These are phyloP conservation scores for Russula vinacea DNA, from an alignment of 768 basidiomycete species.

Conservation along the genomic window DNA sequence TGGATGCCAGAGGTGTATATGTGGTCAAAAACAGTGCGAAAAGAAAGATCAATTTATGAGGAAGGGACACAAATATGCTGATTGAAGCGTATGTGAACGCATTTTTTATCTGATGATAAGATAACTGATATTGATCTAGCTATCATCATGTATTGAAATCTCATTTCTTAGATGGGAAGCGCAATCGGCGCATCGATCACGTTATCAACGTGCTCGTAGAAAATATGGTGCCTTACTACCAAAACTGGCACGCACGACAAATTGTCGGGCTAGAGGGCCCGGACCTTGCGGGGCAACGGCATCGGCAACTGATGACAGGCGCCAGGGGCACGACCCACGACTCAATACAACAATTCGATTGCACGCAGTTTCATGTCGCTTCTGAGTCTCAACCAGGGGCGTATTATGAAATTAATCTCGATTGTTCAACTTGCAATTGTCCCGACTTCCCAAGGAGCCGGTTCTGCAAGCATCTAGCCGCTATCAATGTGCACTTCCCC, in stretches of 20 bases:
- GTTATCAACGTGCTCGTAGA: neutral
- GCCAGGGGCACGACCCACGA: neutral
- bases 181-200: too few relatives aligned
- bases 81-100: neutral
- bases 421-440: neutral
- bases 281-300: neutral
- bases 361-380: neutral
- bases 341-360: neutral
- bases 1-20: too few relatives aligned
- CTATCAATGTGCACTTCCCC: neutral
- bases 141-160: neutral
- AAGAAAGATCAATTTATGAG: neutral
- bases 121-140: neutral
- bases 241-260: neutral
- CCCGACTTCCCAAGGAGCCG: neutral
- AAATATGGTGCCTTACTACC: neutral
- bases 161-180: neutral
- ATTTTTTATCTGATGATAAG: neutral
- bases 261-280: neutral
- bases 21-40: neutral
- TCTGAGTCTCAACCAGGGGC: neutral
- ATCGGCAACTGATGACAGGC: neutral
- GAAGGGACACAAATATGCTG: constrained; percentile 1
- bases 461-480: constrained; percentile 8
- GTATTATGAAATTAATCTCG: neutral